Evolutionary conservation across 257 asterid species (phyloP).

Genomic region (Scutellaria baicalensis): DNA sequence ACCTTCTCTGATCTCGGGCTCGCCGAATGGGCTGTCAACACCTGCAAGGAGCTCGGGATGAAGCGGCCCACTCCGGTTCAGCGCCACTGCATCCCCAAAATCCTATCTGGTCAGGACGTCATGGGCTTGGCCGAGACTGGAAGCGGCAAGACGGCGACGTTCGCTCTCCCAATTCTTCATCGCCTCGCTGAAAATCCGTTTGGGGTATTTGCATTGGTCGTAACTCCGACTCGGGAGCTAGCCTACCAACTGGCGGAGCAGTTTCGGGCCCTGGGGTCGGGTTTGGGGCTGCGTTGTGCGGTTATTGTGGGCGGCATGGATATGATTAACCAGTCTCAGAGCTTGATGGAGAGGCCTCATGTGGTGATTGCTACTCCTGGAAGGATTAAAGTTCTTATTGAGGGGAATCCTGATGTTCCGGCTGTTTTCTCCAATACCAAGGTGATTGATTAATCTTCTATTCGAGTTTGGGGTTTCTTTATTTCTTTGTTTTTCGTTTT

Average conservation of each 20-base stretch:
- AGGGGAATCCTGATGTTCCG: slow-evolving; percentile 69
- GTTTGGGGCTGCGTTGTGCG: slow-evolving; percentile 61
- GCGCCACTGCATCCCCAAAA: slow-evolving; percentile 83
- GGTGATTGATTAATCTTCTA: slow-evolving; percentile 31
- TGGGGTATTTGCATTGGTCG: slow-evolving; percentile 83
- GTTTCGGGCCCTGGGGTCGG: slow-evolving; percentile 81
- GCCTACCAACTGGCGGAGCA: slow-evolving; percentile 93
- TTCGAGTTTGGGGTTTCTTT: background rate
- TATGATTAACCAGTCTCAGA: slow-evolving; percentile 63
- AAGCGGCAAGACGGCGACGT: slow-evolving; percentile 91
- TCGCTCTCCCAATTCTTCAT: slow-evolving; percentile 85
- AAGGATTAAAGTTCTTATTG: slow-evolving; percentile 81
- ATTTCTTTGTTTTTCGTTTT: background rate
- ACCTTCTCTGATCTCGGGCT: slow-evolving; percentile 81
- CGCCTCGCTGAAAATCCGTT: slow-evolving; percentile 65
- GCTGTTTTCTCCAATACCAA: slow-evolving; percentile 69
- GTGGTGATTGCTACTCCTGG: slow-evolving; percentile 95
- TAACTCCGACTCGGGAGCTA: slow-evolving; percentile 90
- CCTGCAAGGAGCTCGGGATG: slow-evolving; percentile 88
- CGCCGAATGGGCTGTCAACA: slow-evolving; percentile 66
- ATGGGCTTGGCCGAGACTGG: slow-evolving; percentile 93
- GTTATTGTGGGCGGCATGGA: slow-evolving; percentile 97
- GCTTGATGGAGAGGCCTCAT: slow-evolving; percentile 71
- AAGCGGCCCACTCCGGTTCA: slow-evolving; percentile 89
- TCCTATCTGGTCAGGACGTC: slow-evolving; percentile 79